A percentile compares a stretch with the other conserved stretches of the same genome.
phyloP scores from a whole-genome alignment of 139 green algal genomes.

The Pleodorina starrii region DNA sequence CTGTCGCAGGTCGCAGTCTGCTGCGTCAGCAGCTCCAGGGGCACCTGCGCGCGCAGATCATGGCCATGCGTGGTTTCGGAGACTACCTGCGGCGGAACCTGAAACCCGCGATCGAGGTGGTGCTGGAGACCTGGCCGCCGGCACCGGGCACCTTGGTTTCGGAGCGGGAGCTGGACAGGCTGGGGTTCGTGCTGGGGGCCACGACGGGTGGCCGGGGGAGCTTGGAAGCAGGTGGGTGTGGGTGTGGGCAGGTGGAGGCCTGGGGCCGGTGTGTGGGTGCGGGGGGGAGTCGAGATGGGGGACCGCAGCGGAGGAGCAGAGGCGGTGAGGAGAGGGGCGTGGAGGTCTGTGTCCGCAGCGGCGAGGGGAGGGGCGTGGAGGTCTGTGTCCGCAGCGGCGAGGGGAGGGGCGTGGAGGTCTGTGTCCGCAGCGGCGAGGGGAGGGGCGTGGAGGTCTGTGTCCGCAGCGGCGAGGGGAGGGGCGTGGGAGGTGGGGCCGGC shows the following conservation, averaged over 20 bases:
- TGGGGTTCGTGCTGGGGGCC: constrained; percentile 73
- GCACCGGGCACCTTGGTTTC: constrained; percentile 46
- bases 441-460: too few species aligned
- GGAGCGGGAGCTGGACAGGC: constrained; percentile 76
- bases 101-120: constrained; percentile 47
- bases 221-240: background rate
- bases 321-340: too few species aligned
- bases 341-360: too few species aligned
- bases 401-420: too few species aligned
- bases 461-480: too few species aligned
- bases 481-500: too few species aligned
- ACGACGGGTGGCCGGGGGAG: background rate
- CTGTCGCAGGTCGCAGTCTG: constrained; percentile 40
- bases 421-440: too few species aligned
- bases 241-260: too few species aligned
- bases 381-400: too few species aligned
- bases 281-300: too few species aligned
- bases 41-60: constrained; percentile 50
- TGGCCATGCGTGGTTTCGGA: constrained; percentile 51
- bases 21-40: constrained; percentile 64
- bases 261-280: background rate
- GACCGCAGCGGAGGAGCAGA: too few species aligned
- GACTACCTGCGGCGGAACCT: constrained; percentile 66
- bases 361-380: too few species aligned
- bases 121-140: constrained; percentile 35